phyloP scores from a whole-genome alignment of 441 rosid genomes.

The Euphorbia corollata region DNA sequence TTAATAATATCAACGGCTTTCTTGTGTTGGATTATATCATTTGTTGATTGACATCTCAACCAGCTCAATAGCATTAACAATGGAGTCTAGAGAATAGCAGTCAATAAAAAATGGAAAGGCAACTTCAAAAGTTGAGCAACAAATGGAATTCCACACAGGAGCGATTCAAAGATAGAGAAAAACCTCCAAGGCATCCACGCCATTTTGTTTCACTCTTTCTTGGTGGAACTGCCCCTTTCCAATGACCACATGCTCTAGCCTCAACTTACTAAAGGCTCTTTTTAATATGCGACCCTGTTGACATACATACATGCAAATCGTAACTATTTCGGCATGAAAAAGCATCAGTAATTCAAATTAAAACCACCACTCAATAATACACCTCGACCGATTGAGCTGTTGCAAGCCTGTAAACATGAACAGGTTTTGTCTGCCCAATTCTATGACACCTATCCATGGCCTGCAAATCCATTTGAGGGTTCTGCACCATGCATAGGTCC shows the following conservation, averaged over 20 bases:
- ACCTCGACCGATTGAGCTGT: slow-evolving; percentile 95
- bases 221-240: slow-evolving; percentile 92
- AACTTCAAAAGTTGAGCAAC: slow-evolving; percentile 7
- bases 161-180: not conserved
- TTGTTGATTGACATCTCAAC: not conserved
- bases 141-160: too few species aligned
- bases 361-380: slow-evolving; percentile 3
- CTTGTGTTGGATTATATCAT: too few species aligned
- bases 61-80: not conserved
- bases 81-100: not conserved
- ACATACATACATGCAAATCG: slow-evolving; percentile 9
- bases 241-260: slow-evolving; percentile 94
- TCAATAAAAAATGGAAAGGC: too few species aligned
- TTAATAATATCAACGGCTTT: too few species aligned
- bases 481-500: slow-evolving; percentile 42
- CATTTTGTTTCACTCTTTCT: slow-evolving; percentile 34
- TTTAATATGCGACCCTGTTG: slow-evolving; percentile 84
- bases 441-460: slow-evolving; percentile 99
- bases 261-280: slow-evolving; percentile 85
- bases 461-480: slow-evolving; percentile 97
- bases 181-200: not conserved
- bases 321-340: slow-evolving; percentile 18
- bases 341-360: slow-evolving; percentile 1
- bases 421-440: slow-evolving; percentile 97
- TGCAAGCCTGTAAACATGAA: slow-evolving; percentile 93